Percentiles rank a stretch among this genome's conserved stretches.
Conservation (phyloP, 2,329 filamentous ascomycete species). For the Talaromyces islandicus region DNA sequence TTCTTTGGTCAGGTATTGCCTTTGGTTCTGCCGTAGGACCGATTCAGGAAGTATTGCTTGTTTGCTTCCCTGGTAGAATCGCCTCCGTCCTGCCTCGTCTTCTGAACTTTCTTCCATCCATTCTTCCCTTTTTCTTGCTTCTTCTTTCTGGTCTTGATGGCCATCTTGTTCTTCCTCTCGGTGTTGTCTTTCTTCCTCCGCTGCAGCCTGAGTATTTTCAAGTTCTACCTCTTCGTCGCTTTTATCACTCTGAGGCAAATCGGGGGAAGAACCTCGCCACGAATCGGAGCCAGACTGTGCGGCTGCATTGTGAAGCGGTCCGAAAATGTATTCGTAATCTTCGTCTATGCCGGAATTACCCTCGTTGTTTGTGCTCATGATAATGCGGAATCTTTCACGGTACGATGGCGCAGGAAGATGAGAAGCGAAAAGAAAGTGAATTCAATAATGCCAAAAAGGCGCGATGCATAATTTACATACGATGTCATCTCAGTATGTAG, state of each 20-base stretch:
- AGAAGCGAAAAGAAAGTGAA: not conserved
- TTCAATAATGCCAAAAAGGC: not conserved
- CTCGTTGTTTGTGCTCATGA: constrained; percentile 33
- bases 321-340: not conserved
- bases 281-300: not conserved
- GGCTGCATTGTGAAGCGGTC: not conserved
- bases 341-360: constrained; percentile 2
- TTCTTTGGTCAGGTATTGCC: constrained; percentile 24
- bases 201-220: not conserved
- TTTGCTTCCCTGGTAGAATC: not conserved
- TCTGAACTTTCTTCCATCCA: not conserved
- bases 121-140: not conserved
- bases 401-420: not conserved
- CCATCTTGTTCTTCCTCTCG: not conserved
- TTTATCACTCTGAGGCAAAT: not conserved
- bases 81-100: not conserved
- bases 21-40: not conserved
- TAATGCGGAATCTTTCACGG: not conserved
- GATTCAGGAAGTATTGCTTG: not conserved
- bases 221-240: not conserved
- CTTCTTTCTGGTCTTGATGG: not conserved
- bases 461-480: not conserved
- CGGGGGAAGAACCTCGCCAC: not conserved
- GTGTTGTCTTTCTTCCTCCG: not conserved
- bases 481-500: not conserved